These are phyloP conservation scores for Arabidopsis thaliana DNA, from an alignment of 345 rosid genomes.

Conservation along the genomic window TAIR10.1 NC_003070.9:5090001-5090500, in stretches of 20 bases:
- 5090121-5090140: slow-evolving; percentile 34
- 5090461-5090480: slow-evolving; percentile 18
- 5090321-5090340: too few species aligned
- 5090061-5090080: slow-evolving; percentile 24
- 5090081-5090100: slow-evolving; percentile 22
- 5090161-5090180: neutral
- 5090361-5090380: neutral
- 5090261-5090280: neutral
- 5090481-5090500: neutral
- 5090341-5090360: neutral
- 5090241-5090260: neutral
- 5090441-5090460: neutral
- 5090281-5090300: neutral
- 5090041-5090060: slow-evolving; percentile 16
- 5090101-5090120: slow-evolving; percentile 26
- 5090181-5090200: slow-evolving; percentile 21
- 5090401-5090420: neutral
- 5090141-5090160: slow-evolving; percentile 40
- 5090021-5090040: slow-evolving; percentile 16
- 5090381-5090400: neutral
- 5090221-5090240: neutral
- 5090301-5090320: neutral
- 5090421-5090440: neutral
- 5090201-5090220: slow-evolving; percentile 40
- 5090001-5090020: slow-evolving; percentile 36